Evolutionary conservation across 768 basidiomycete genomes (phyloP).

Genomic region (Leccinum sublutescens): DNA sequence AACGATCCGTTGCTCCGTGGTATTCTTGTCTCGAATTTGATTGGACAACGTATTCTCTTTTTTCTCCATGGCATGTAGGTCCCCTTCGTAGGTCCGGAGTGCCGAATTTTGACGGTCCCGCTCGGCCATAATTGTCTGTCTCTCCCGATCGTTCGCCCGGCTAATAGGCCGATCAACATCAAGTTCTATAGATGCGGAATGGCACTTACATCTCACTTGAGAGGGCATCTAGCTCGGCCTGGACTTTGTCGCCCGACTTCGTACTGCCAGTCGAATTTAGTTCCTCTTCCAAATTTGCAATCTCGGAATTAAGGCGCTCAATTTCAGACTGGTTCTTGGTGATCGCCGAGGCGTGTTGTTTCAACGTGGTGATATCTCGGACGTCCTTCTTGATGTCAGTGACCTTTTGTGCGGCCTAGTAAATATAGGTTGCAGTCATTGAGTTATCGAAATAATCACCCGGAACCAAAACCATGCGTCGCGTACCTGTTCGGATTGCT

Average conservation of each 20-base stretch:
- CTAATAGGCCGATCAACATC: neutral
- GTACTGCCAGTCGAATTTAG: slow-evolving; percentile 71
- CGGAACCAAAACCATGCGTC: neutral
- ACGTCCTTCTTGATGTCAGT: slow-evolving; percentile 55
- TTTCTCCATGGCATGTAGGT: slow-evolving; percentile 61
- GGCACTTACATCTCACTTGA: slow-evolving; percentile 59
- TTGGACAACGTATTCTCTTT: slow-evolving; percentile 55
- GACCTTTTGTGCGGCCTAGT: slow-evolving; percentile 52
- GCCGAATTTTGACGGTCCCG: slow-evolving; percentile 57
- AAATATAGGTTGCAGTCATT: neutral
- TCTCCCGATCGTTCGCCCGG: slow-evolving; percentile 64
- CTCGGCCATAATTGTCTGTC: slow-evolving; percentile 53
- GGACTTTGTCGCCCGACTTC: slow-evolving; percentile 84
- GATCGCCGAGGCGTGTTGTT: slow-evolving; percentile 59
- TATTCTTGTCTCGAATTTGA: slow-evolving; percentile 57
- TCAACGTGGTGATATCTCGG: slow-evolving; percentile 58
- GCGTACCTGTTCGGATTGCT: slow-evolving; percentile 61
- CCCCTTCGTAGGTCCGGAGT: slow-evolving; percentile 55
- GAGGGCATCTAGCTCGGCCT: slow-evolving; percentile 68
- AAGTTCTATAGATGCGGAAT: neutral
- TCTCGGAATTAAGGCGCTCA: slow-evolving; percentile 58
- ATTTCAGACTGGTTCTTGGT: slow-evolving; percentile 59
- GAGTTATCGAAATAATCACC: neutral
- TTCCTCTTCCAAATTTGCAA: slow-evolving; percentile 61
- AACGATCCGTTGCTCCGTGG: slow-evolving; percentile 54